Base-by-base conservation (phyloP, 225 moss, liverwort and hornwort genomes). In the Marchantia paleacea region DNA sequence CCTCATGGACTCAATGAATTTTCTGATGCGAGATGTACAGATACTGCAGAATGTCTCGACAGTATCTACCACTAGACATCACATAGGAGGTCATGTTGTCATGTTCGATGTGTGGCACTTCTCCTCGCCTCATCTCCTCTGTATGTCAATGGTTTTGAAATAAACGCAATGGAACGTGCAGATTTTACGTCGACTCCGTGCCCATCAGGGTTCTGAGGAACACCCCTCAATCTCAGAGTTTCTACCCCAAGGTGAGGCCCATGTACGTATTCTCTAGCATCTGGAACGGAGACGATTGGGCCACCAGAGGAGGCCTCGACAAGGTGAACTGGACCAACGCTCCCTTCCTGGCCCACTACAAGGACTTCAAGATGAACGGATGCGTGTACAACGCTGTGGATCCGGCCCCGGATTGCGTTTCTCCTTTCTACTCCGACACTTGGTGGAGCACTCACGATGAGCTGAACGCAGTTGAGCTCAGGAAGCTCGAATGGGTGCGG, bases 271-370 rank as follows among this genome's bases (percentile, higher is more conserved):
- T 87, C 24, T 80, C 87, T 1, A 87, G 87, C 78, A 85, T 87
- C 25, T 87, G 87, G 87, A 87, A 87, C n/a, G 87, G 82, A 25
- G 87, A 87, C n/a, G 87, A 87, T 54, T 87, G 87, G 87, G 87
- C 87, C 54, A 87, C 87, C 10, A 82, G 85, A 13, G 87, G 87
- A 12, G 87, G 87, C 13, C 80, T 30, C 7, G 85, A 85, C 55
- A 87, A 85, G 53, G 83, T 87, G 62, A 83, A 87, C 63, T 87
- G 85, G 85, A 81, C 84, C 29, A 79, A 65, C 22, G 78, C 87
- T 7, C 87, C 87, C 8, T 87, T 87, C 72, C 52, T 63, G 16
- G 75, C 85, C 1, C 85, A 85, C 68, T 83, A 82, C 65, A 85
- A 87, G 52, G 87, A 85, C 51, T 87, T 87, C 70, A 85, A 81